These are phyloP conservation scores for Pseudocohnilembus persalinus DNA, from an alignment of 169 alveolate genomes.

Conservation along the genomic window DNA sequence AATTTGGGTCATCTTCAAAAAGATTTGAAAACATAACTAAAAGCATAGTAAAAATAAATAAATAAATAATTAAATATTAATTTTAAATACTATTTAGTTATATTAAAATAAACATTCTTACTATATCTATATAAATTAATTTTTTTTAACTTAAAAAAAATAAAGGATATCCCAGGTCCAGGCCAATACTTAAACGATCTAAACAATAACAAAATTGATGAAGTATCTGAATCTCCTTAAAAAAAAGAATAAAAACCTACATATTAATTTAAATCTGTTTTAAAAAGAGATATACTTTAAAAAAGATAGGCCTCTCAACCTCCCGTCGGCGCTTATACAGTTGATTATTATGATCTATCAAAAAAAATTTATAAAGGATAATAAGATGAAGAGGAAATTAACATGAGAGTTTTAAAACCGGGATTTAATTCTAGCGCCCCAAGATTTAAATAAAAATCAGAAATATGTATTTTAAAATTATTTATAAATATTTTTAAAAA, in stretches of 20 bases:
- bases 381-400: not conserved
- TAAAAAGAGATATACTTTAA: not conserved
- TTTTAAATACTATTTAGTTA: too few relatives aligned
- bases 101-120: too few relatives aligned
- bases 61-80: too few relatives aligned
- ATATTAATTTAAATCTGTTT: not conserved
- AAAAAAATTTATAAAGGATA: not conserved
- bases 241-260: not conserved
- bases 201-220: too few relatives aligned
- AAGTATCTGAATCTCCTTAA: too few relatives aligned
- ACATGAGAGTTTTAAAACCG: not conserved
- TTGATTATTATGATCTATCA: not conserved
- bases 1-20: constrained; percentile 11
- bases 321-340: not conserved
- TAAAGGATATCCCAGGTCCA: not conserved
- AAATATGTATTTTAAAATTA: not conserved
- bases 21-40: too few relatives aligned
- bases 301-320: not conserved
- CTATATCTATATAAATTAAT: too few relatives aligned
- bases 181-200: not conserved
- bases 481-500: too few relatives aligned
- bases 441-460: not conserved
- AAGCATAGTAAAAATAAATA: too few relatives aligned
- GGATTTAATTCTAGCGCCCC: not conserved
- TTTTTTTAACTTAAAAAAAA: too few relatives aligned